These are phyloP conservation scores for Raffaelea arxii DNA, from an alignment of 2,329 filamentous ascomycete genomes.

Conservation along the genomic window DNA sequence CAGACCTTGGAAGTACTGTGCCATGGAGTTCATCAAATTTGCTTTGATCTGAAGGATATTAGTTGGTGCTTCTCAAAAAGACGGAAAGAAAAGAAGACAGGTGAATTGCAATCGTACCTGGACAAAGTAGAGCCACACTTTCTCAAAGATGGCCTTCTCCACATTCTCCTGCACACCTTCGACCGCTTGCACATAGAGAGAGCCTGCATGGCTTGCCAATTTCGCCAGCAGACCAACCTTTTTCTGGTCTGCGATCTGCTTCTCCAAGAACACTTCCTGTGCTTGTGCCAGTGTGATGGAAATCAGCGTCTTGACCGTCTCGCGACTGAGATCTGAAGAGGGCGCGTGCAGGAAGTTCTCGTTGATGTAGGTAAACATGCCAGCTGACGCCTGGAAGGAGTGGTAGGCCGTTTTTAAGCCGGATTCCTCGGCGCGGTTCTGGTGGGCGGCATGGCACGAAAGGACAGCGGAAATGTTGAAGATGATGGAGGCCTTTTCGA, in stretches of 20 bases:
- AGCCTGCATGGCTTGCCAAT: slow-evolving; percentile 80
- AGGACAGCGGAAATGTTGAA: slow-evolving; percentile 98
- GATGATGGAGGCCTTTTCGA: slow-evolving; percentile 97
- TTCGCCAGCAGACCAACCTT: slow-evolving; percentile 89
- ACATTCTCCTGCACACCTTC: slow-evolving; percentile 93
- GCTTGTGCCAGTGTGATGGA: slow-evolving; percentile 88
- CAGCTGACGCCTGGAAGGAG: slow-evolving; percentile 93
- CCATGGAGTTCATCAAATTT: slow-evolving; percentile 71
- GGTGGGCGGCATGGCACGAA: slow-evolving; percentile 87
- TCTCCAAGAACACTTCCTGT: slow-evolving; percentile 95
- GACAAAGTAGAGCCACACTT: slow-evolving; percentile 77
- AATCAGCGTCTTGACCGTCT: slow-evolving; percentile 93
- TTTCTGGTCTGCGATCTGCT: slow-evolving; percentile 86
- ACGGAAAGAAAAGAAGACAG: neutral
- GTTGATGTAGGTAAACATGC: slow-evolving; percentile 99
- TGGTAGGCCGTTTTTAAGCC: slow-evolving; percentile 96
- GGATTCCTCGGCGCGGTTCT: slow-evolving; percentile 83
- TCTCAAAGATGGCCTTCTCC: slow-evolving; percentile 83
- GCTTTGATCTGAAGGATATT: slow-evolving; percentile 53
- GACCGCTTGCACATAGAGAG: slow-evolving; percentile 75
- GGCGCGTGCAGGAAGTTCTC: slow-evolving; percentile 98
- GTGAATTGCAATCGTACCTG: slow-evolving; percentile 45
- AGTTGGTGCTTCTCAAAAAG: slow-evolving; percentile 10
- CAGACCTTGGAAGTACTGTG: slow-evolving; percentile 88
- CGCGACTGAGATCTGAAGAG: slow-evolving; percentile 87